phyloP scores from a whole-genome alignment of 805 yeast genomes.

The Metschnikowia lochheadii region DNA sequence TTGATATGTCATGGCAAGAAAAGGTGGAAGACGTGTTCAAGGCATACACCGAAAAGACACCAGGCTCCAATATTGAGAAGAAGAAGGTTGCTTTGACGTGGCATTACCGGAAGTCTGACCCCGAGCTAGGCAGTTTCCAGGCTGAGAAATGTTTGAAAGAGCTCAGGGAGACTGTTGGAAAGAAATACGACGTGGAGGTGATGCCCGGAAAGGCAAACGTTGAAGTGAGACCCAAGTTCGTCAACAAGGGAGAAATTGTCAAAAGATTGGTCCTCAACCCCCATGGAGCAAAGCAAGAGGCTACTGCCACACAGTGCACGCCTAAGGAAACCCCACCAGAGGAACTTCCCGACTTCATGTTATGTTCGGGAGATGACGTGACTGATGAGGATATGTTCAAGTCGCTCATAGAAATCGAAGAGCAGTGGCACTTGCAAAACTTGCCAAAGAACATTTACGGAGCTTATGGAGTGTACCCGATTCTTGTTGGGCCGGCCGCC shows the following conservation, averaged over 20 bases:
- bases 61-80: constrained; percentile 81
- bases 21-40: constrained; percentile 71
- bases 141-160: constrained; percentile 69
- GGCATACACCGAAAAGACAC: constrained; percentile 80
- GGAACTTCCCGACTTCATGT: constrained; percentile 72
- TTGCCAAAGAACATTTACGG: constrained; percentile 45
- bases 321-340: constrained; percentile 32
- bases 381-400: constrained; percentile 98
- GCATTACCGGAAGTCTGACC: constrained; percentile 96
- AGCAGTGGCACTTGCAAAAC: constrained; percentile 42
- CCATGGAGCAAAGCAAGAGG: constrained; percentile 53
- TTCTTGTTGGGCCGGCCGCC: constrained; percentile 89
- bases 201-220: constrained; percentile 97
- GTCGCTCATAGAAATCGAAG: constrained; percentile 63
- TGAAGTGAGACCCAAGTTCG: constrained; percentile 93
- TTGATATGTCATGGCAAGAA: constrained; percentile 95
- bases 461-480: constrained; percentile 69
- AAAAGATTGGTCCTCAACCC: constrained; percentile 64
- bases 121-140: constrained; percentile 85
- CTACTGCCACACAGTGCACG: constrained; percentile 20
- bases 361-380: constrained; percentile 92
- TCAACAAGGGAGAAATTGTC: constrained; percentile 96
- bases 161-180: constrained; percentile 54
- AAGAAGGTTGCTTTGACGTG: constrained; percentile 94
- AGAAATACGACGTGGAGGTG: constrained; percentile 79